phyloP scores from a whole-genome alignment of 116 monocot genomes.

The Dioscorea cayenensis region DNA sequence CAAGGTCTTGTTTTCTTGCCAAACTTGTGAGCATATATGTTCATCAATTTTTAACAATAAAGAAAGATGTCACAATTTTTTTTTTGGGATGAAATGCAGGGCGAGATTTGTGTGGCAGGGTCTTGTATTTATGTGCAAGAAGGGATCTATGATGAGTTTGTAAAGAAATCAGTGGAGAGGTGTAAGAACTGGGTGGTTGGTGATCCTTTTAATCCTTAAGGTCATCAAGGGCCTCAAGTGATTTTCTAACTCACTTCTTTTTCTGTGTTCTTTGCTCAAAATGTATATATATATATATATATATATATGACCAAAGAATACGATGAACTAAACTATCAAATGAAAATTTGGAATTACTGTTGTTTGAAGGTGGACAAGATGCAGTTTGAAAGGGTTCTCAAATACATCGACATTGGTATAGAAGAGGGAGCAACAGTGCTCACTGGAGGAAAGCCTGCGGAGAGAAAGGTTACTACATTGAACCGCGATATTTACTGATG shows the following conservation, averaged over 20 bases:
- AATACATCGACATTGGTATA: conserved; percentile 62
- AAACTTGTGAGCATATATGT: neutral
- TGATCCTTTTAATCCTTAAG: conserved; percentile 34
- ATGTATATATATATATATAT: neutral
- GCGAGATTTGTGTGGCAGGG: conserved; percentile 46
- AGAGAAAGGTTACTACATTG: conserved; percentile 45
- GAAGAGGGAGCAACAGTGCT: conserved; percentile 61
- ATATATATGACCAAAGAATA: neutral
- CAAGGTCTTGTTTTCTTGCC: conserved; percentile 13
- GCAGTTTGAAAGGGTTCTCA: conserved; percentile 65
- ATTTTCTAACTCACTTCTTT: neutral
- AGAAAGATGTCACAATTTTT: neutral
- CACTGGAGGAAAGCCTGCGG: conserved; percentile 61
- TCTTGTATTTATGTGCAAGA: conserved; percentile 49
- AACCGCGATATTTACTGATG: conserved; percentile 55
- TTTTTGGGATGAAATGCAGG: conserved; percentile 12
- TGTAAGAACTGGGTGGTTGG: conserved; percentile 34
- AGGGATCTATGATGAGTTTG: conserved; percentile 45
- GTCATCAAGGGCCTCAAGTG: conserved; percentile 43
- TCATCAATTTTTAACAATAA: neutral
- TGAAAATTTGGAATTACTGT: neutral
- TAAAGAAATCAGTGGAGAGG: conserved; percentile 16
- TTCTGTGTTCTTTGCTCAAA: neutral
- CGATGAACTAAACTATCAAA: neutral
- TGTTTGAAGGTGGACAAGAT: conserved; percentile 42